These are phyloP conservation scores for Juncus effusus DNA, from an alignment of 176 grass and related monocot genomes.

Conservation along the genomic window DNA sequence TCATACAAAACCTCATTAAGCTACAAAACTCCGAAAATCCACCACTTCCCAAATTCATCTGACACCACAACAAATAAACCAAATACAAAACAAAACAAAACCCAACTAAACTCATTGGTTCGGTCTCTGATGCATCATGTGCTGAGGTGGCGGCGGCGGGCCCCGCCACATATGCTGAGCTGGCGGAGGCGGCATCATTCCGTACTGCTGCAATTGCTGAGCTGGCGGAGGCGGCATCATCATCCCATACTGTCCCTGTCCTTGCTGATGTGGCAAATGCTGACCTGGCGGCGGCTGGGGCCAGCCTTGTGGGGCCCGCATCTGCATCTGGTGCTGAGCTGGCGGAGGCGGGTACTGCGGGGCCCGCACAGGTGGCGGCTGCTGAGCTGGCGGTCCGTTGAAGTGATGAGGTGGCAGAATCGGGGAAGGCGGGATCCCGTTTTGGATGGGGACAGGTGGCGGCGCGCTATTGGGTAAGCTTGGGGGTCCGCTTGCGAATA, in stretches of 20 bases:
- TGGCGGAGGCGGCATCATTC: conserved; percentile 60
- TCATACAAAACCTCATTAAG: no score
- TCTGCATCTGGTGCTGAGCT: conserved; percentile 66
- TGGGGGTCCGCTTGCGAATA: conserved; percentile 87
- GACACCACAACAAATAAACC: no score
- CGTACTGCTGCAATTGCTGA: background rate
- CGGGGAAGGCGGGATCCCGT: no score
- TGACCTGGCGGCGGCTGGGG: conserved; percentile 35
- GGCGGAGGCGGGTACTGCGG: conserved; percentile 42
- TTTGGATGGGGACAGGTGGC: background rate
- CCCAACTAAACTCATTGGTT: conserved; percentile 17
- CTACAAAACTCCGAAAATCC: no score
- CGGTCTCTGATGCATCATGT: conserved; percentile 28
- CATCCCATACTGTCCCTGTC: conserved; percentile 37
- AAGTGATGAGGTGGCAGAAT: conserved; percentile 48
- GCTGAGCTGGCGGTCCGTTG: conserved; percentile 45
- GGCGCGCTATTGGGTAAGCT: conserved; percentile 30
- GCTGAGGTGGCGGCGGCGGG: conserved; percentile 52
- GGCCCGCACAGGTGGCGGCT: conserved; percentile 29
- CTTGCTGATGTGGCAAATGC: conserved; percentile 25
- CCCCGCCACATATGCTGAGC: conserved; percentile 44
- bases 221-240: conserved; percentile 52
- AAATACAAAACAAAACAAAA: background rate
- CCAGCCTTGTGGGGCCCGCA: conserved; percentile 62
- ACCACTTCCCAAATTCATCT: no score